Base-by-base conservation (phyloP, 1,284 basidiomycete species). In the Ustanciosporium gigantosporum region DNA sequence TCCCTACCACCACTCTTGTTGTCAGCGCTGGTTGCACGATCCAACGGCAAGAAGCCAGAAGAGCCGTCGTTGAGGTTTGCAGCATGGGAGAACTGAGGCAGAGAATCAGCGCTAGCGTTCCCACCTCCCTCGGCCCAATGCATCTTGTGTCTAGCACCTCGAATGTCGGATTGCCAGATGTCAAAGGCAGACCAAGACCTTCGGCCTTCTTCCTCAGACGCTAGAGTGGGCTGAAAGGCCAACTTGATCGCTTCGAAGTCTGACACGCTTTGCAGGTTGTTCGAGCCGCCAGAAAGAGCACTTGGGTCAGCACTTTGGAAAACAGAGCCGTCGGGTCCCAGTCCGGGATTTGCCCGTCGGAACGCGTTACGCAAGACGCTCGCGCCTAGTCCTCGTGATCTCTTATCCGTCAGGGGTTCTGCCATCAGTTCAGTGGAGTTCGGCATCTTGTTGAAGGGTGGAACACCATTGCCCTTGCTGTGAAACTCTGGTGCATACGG, bases 101-200 rank as follows among this genome's bases (percentile, higher is more conserved):
- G 36, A 8, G 60, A 64, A 17, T 64, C 60, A 20, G 55, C 55
- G 31, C 60, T 64, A 4, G 46, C 50, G 24, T 62, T 62, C 3
- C 29, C 52, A 13, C 35, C 42, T 20, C 48, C 37, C 1, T 48
- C 46, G 16, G 59, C 37, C 52, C 52, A 56, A 16, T 52, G 52
- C 41, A 36, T 43, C 21, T 27, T 36, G 23, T 47, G 48, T 25
- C 36, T 47, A 19, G 42, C 31, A 29, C 42, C 57, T 14, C 42
- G 50, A 16, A 64, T 46, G 29, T 58, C 55, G 25, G 60, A 64
- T 15, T 64, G 60, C 68, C 68, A 70, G 15, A 65, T 46, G 38
- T 70, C 68, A 27, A 70, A 70, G 13, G 68, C 66, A 9, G 61
- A 66, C 68, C 68, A 70, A 2, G 68, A 70, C 31, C 62, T 51